Percentiles rank a stretch among this genome's conserved stretches.
phyloP scores from a whole-genome alignment of 352 stramenopile species.

The Phytophthora hybrid region DNA sequence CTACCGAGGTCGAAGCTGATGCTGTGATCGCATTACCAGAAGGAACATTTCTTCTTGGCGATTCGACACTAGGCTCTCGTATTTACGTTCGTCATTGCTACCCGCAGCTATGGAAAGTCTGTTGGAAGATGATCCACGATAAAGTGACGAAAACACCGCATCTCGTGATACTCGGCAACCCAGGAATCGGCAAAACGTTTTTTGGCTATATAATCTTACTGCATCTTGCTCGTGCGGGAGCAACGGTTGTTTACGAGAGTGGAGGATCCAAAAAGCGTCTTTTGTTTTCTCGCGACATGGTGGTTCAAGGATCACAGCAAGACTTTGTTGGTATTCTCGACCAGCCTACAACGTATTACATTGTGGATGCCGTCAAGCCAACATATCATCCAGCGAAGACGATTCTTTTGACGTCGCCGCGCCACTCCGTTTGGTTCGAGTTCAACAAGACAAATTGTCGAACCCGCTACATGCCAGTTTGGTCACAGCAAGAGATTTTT shows the following conservation, averaged over 20 bases:
- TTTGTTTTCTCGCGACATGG: conserved; percentile 1
- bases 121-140: conserved; percentile 20
- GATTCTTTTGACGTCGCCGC: conserved; percentile 38
- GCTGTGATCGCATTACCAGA: conserved; percentile 25
- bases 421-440: conserved; percentile 27
- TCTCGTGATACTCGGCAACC: conserved; percentile 45
- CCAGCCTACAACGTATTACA: conserved; percentile 32
- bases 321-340: conserved; percentile 43
- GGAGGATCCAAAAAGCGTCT: conserved; percentile 4
- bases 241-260: conserved; percentile 41
- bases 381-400: conserved; percentile 33
- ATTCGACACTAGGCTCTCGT: conserved; percentile 11
- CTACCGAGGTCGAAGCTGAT: conserved; percentile 25
- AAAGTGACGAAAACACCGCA: conserved; percentile 33
- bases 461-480: not conserved
- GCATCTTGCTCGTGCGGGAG: conserved; percentile 27
- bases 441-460: conserved; percentile 44
- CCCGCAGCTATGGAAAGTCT: conserved; percentile 25
- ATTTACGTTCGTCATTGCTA: conserved; percentile 40
- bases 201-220: conserved; percentile 41
- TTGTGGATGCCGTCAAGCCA: conserved; percentile 41
- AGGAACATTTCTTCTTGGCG: conserved; percentile 3
- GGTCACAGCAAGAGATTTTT: not conserved
- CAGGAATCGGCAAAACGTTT: conserved; percentile 42
- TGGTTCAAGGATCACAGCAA: conserved; percentile 31